phyloP scores from a whole-genome alignment of 257 asterid genomes.

The Salvia miltiorrhiza region DNA sequence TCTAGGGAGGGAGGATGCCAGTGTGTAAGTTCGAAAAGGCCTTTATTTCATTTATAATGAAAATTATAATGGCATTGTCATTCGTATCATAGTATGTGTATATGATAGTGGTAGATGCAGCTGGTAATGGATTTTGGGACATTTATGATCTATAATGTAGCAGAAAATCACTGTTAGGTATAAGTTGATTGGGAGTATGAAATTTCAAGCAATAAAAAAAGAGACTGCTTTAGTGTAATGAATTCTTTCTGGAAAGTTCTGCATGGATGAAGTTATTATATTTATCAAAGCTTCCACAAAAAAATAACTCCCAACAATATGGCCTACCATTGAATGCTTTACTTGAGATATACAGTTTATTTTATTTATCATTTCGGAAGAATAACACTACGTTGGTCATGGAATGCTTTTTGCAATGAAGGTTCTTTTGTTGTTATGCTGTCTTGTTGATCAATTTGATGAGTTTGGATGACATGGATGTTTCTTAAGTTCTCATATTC shows the following conservation, averaged over 20 bases:
- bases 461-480: background rate
- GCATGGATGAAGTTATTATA: constrained; percentile 2
- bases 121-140: constrained; percentile 9
- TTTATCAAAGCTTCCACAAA: background rate
- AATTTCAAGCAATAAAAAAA: background rate
- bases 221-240: background rate
- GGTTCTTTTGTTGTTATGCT: background rate
- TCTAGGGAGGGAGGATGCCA: constrained; percentile 98
- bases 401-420: background rate
- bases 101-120: constrained; percentile 17
- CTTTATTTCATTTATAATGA: constrained; percentile 6
- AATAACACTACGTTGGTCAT: background rate
- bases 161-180: constrained; percentile 4
- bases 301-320: background rate
- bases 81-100: background rate
- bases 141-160: background rate
- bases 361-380: constrained; percentile 1
- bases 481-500: background rate
- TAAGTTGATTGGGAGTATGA: background rate
- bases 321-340: background rate
- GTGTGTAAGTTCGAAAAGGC: constrained; percentile 71
- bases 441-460: background rate
- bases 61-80: constrained; percentile 9
- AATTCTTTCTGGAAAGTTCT: background rate
- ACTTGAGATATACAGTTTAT: background rate